A percentile compares a stretch with the other conserved stretches of the same genome.
Conservation (phyloP, 345 rosid species). For the Linum trigynum region DNA sequence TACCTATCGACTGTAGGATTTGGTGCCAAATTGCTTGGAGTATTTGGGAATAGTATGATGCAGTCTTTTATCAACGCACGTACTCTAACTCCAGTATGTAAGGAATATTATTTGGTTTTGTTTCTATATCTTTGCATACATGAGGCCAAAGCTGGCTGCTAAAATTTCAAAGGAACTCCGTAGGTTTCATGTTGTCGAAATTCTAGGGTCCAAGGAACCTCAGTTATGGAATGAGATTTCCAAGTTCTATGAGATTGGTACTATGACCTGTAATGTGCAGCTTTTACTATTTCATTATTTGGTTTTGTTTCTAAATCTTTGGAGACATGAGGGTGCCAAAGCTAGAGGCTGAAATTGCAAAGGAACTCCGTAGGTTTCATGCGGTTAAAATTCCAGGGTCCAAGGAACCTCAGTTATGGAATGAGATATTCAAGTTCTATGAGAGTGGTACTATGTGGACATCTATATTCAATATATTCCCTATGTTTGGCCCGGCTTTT, state of each 20-base stretch:
- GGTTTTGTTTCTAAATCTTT: slow-evolving; percentile 3
- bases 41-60: slow-evolving; percentile 92
- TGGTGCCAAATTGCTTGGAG: slow-evolving; percentile 89
- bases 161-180: slow-evolving; percentile 75
- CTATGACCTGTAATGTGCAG: background rate
- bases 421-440: slow-evolving; percentile 70
- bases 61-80: slow-evolving; percentile 87
- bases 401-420: slow-evolving; percentile 90
- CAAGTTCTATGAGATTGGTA: slow-evolving; percentile 82
- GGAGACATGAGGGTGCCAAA: slow-evolving; percentile 76
- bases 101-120: slow-evolving; percentile 2
- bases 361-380: slow-evolving; percentile 70
- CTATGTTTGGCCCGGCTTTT: too few relatives aligned
- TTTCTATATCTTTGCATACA: slow-evolving; percentile 34
- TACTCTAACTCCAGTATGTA: slow-evolving; percentile 68
- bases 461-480: background rate
- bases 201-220: slow-evolving; percentile 88
- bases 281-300: background rate
- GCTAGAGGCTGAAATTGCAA: slow-evolving; percentile 76
- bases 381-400: slow-evolving; percentile 75
- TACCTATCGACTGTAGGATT: slow-evolving; percentile 93
- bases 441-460: slow-evolving; percentile 49
- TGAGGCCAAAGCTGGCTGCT: slow-evolving; percentile 75
- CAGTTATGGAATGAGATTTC: slow-evolving; percentile 82
- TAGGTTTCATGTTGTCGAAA: slow-evolving; percentile 67